Evolutionary conservation across 805 yeast species (phyloP).

Genomic region (Maudiozyma turicensis): DNA sequence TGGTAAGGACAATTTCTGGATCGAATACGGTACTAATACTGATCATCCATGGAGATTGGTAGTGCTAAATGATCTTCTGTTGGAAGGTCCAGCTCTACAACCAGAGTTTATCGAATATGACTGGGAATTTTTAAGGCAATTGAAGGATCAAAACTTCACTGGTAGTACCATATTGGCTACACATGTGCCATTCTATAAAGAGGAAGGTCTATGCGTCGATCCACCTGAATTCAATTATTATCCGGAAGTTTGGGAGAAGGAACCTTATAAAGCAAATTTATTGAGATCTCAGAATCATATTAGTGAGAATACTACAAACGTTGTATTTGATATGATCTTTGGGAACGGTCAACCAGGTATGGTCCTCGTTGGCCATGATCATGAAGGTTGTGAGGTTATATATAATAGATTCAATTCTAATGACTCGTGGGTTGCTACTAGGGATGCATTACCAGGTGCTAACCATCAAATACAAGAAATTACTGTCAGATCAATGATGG

Average conservation of each 20-base stretch:
- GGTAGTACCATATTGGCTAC: constrained; percentile 81
- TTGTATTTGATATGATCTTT: constrained; percentile 64
- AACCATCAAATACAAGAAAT: constrained; percentile 49
- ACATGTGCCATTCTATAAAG: constrained; percentile 83
- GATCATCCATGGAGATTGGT: constrained; percentile 79
- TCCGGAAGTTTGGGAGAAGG: constrained; percentile 41
- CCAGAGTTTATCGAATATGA: constrained; percentile 57
- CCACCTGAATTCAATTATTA: constrained; percentile 68
- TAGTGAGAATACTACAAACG: constrained; percentile 52
- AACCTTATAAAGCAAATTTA: constrained; percentile 59
- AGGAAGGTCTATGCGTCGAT: constrained; percentile 74
- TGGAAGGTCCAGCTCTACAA: constrained; percentile 87
- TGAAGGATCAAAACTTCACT: constrained; percentile 44
- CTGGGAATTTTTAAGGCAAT: constrained; percentile 60
- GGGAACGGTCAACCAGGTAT: constrained; percentile 61
- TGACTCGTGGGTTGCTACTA: constrained; percentile 40
- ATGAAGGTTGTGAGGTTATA: constrained; percentile 77
- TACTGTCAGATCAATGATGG: constrained; percentile 92
- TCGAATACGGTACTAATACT: constrained; percentile 53
- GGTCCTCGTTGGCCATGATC: constrained; percentile 91
- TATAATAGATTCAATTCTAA: constrained; percentile 39
- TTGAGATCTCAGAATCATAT: constrained; percentile 83
- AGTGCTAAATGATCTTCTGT: constrained; percentile 69
- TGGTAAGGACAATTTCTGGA: constrained; percentile 80
- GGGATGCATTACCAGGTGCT: constrained; percentile 10